Evolutionary conservation across 2,329 filamentous ascomycete species (phyloP).

Genomic region (Exophiala aquamarina): DNA sequence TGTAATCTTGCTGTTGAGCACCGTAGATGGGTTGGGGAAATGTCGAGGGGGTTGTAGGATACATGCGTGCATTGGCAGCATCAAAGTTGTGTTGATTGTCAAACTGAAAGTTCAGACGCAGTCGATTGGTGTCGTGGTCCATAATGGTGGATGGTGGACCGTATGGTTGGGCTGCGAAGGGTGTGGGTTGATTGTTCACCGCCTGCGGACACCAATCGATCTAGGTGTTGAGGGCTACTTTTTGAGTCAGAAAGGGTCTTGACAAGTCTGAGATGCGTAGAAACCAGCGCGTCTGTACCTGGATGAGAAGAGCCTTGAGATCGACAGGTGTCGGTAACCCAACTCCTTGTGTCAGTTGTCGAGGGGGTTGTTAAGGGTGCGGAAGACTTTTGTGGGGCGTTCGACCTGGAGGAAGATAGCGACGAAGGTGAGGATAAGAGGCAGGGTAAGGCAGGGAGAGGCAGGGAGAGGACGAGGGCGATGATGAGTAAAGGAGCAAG

Average conservation of each 20-base stretch:
- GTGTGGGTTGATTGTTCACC: neutral
- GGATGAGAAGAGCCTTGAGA: constrained; percentile 2
- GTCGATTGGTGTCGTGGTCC: constrained; percentile 61
- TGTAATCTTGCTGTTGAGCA: constrained; percentile 61
- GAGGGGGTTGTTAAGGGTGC: neutral
- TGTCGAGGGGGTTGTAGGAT: constrained; percentile 88
- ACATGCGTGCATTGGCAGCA: constrained; percentile 63
- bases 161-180: neutral
- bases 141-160: constrained; percentile 12
- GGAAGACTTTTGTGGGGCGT: neutral
- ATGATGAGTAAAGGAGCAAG: too few species aligned
- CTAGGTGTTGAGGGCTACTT: neutral
- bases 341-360: constrained; percentile 4
- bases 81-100: constrained; percentile 66
- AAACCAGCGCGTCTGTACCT: neutral
- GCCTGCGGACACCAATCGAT: constrained; percentile 5
- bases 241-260: constrained; percentile 3
- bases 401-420: neutral
- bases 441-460: too few species aligned
- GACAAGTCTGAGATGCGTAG: neutral
- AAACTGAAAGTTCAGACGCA: constrained; percentile 50
- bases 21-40: constrained; percentile 88
- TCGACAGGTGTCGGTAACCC: constrained; percentile 8
- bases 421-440: neutral
- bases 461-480: too few species aligned